phyloP scores from a whole-genome alignment of 306 rosid genomes.

The Sophora flavescens region DNA sequence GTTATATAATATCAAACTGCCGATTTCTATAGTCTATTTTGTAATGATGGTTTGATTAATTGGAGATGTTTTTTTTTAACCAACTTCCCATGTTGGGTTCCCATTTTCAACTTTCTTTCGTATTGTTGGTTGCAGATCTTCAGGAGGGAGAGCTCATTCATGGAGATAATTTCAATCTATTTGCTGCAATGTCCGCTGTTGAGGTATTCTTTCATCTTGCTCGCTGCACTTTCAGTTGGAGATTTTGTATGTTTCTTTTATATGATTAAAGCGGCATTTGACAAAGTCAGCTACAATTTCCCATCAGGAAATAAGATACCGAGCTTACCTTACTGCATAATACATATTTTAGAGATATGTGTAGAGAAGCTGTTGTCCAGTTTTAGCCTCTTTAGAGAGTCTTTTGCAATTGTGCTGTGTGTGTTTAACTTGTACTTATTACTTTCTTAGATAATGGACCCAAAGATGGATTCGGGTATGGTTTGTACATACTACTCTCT shows the following conservation, averaged over 20 bases:
- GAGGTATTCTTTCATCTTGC: constrained; percentile 69
- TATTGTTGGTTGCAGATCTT: constrained; percentile 73
- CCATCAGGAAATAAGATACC: constrained; percentile 17
- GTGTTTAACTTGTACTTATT: background rate
- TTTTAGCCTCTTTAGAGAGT: constrained; percentile 6
- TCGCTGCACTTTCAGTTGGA: constrained; percentile 4
- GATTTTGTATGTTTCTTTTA: background rate
- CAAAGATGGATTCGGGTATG: constrained; percentile 99
- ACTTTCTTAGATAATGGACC: constrained; percentile 86
- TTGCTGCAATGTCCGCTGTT: constrained; percentile 95
- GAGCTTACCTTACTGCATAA: background rate
- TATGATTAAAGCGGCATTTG: constrained; percentile 16
- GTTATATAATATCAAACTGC: background rate
- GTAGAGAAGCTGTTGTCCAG: background rate
- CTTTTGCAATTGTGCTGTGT: constrained; percentile 25
- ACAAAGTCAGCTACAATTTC: background rate
- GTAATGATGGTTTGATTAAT: background rate
- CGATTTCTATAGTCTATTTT: background rate
- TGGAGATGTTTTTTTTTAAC: background rate
- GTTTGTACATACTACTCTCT: constrained; percentile 83
- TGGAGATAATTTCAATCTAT: constrained; percentile 93
- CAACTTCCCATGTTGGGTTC: constrained; percentile 12
- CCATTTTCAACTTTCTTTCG: constrained; percentile 10
- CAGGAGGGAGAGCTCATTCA: constrained; percentile 93
- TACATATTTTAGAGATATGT: constrained; percentile 10